A percentile compares a stretch with the other conserved stretches of the same genome.
These are phyloP conservation scores for Colletotrichum agaves DNA, from an alignment of 2,329 filamentous ascomycete species.

Conservation along the genomic window DNA sequence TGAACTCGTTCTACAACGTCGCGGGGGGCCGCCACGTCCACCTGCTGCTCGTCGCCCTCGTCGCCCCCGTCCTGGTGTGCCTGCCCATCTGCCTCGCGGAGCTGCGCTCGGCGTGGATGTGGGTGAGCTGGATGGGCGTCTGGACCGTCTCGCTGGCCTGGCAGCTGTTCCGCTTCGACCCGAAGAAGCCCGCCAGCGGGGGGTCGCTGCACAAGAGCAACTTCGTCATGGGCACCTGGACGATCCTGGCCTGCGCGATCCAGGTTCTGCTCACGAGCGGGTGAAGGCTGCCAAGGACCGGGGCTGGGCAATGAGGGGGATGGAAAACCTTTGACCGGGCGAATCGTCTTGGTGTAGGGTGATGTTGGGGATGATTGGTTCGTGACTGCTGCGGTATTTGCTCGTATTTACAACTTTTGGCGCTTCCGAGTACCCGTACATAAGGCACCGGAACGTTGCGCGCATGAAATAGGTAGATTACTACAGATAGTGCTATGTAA, in stretches of 20 bases:
- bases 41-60: constrained; percentile 20
- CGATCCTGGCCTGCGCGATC: constrained; percentile 36
- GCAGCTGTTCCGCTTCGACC: constrained; percentile 39
- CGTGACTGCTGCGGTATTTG: no score
- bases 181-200: constrained; percentile 39
- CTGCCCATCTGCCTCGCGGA: constrained; percentile 18
- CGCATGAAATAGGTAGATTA: no score
- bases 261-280: constrained; percentile 40
- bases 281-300: no score
- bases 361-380: no score
- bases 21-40: constrained; percentile 28
- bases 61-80: constrained; percentile 22
- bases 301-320: no score
- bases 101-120: constrained; percentile 23
- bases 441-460: no score
- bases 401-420: no score
- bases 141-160: constrained; percentile 13
- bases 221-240: constrained; percentile 40
- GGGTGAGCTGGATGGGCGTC: constrained; percentile 30
- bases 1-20: constrained; percentile 40
- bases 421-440: no score
- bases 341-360: no score
- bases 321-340: no score
- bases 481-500: no score
- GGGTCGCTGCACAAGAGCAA: constrained; percentile 40